These are phyloP conservation scores for Neurospora terricola DNA, from an alignment of 495 filamentous ascomycete species.

Conservation along the genomic window DNA sequence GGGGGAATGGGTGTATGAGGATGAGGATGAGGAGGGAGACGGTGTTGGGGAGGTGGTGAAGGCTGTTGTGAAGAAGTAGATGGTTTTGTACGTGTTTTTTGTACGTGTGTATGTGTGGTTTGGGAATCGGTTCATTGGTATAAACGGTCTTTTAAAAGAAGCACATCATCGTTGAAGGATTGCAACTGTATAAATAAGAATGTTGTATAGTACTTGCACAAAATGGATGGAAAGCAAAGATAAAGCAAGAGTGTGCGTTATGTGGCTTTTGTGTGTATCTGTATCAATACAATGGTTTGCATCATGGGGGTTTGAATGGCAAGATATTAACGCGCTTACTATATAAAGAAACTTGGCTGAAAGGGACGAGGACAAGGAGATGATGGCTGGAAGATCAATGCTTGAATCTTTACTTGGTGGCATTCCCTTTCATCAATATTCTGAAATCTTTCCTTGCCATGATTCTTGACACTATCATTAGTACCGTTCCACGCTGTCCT, in stretches of 20 bases:
- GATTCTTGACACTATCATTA: not conserved
- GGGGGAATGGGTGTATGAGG: conserved; percentile 33
- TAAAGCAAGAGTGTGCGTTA: not conserved
- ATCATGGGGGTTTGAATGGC: not conserved
- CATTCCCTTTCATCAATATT: too few species aligned
- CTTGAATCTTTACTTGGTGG: too few species aligned
- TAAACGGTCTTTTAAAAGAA: not conserved
- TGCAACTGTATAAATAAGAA: not conserved
- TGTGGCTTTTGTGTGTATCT: not conserved
- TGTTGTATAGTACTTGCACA: not conserved
- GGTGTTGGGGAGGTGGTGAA: conserved; percentile 10
- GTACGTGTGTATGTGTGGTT: not conserved
- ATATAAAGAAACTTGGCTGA: not conserved
- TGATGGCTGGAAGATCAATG: not conserved
- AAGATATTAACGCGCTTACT: not conserved
- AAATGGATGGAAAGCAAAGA: not conserved
- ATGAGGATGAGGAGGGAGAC: conserved; percentile 29
- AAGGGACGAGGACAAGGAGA: not conserved
- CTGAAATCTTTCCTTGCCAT: not conserved
- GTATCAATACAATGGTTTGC: not conserved
- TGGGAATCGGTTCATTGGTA: not conserved
- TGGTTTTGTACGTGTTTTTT: not conserved
- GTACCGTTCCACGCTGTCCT: not conserved
- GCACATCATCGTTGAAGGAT: not conserved
- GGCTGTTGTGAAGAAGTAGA: not conserved